A percentile compares a stretch with the other conserved stretches of the same genome.
phyloP scores from a whole-genome alignment of 2,329 filamentous ascomycete genomes.

The Penicillium glabrum region DNA sequence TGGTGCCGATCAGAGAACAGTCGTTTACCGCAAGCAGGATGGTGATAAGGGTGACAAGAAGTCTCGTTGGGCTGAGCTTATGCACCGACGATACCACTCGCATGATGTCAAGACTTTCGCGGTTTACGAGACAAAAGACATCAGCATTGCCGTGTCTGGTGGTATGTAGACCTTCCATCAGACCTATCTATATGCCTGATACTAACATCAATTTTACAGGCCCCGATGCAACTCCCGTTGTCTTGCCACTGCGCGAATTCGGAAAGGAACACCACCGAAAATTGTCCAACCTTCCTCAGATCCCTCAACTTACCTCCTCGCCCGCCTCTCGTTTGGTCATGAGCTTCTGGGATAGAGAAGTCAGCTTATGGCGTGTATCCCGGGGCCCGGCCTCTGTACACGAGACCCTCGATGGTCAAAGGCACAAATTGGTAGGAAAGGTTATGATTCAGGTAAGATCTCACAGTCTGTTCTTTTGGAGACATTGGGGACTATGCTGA shows the following conservation, averaged over 20 bases:
- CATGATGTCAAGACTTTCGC: constrained; percentile 96
- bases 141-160: constrained; percentile 89
- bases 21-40: constrained; percentile 69
- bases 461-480: constrained; percentile 47
- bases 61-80: constrained; percentile 77
- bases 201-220: constrained; percentile 54
- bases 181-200: background rate
- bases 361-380: constrained; percentile 74
- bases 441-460: constrained; percentile 55
- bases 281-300: constrained; percentile 81
- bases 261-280: constrained; percentile 78
- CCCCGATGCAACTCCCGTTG: constrained; percentile 78
- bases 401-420: constrained; percentile 41
- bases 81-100: constrained; percentile 80
- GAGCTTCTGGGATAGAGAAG: constrained; percentile 88
- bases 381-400: constrained; percentile 47
- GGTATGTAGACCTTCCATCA: constrained; percentile 55
- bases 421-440: constrained; percentile 60
- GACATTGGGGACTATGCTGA: constrained; percentile 6
- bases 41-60: constrained; percentile 54
- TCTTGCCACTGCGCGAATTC: constrained; percentile 75
- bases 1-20: constrained; percentile 86
- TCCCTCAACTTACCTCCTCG: constrained; percentile 71
- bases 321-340: constrained; percentile 72
- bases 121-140: constrained; percentile 76